Base-by-base conservation (phyloP, 208 protist genomes). In the Wallacemonas sp. region DNA sequence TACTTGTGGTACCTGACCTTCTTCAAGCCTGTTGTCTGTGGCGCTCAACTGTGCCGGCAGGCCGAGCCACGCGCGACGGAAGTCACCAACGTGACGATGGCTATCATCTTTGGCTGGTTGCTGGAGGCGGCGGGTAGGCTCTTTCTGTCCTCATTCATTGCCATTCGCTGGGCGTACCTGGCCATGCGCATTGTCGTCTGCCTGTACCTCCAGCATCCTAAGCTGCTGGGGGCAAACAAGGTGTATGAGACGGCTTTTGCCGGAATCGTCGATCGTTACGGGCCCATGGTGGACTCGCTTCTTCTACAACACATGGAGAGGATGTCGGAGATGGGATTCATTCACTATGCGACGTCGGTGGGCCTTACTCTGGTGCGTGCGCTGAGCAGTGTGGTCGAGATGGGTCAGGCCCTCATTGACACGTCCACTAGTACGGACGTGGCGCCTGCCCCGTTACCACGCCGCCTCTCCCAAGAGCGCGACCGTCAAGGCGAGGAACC, bases 51-150 rank as follows among this genome's bases (percentile, higher is more conserved):
- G 22, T 90, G 77, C 66, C 62, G 65, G 24, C 52, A 65, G 9
- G 32, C 38, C 8, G n/a, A 67, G 12, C 79, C 84, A 1, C 66
- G 89, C 42, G 44, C 78, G 9, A 33, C 37, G 17, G 79, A 88
- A 41, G 75, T 91, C 1, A 82, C 85, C 5, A 94, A 94, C 54
- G 59, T 79, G 10, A 84, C 79, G 17, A 67, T 94, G 59, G 77
- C 82, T 19, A 70, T 94, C 55, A 80, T 94, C 46, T 80, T 94
- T 59, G 44, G 73, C 15, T 89, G 82, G 78, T 39, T 88, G 13
- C 54, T 90, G 29, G 79, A 88, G 48, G 48, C 89, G 22, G 68
- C 68, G 1, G 88, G 91, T 52, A 61, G 55, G 1, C 19, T 87
- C 10, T 66, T 94, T 17, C 70, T 89, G 30, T 83, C 80, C 33